Evolutionary conservation across 208 protist species (phyloP).

Genomic region (Acanthamoeba castellanii): DNA sequence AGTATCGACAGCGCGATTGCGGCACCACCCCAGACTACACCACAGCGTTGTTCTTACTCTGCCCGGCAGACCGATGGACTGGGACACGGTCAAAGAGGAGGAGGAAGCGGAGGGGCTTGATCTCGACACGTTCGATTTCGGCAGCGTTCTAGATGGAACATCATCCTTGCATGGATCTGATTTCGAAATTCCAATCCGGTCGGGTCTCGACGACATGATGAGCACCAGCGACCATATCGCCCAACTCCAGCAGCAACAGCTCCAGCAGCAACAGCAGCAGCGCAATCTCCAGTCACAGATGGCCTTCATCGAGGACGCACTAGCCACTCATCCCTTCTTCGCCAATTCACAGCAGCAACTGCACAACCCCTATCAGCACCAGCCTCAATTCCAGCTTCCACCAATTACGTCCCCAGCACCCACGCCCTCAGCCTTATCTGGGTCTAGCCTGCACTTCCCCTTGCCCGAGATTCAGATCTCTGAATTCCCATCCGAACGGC

Average conservation of each 20-base stretch:
- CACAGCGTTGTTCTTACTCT: background rate
- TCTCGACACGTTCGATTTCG: no score
- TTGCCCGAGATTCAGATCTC: conserved; percentile 57
- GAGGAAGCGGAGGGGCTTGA: background rate
- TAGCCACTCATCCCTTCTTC: conserved; percentile 1
- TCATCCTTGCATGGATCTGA: background rate
- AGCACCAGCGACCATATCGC: background rate
- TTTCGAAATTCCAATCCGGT: background rate
- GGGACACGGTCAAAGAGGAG: background rate
- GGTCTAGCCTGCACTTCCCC: background rate
- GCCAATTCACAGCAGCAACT: background rate
- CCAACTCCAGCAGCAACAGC: background rate
- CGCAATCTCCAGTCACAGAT: background rate
- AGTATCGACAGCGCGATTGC: no score
- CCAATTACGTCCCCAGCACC: background rate
- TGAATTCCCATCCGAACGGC: background rate
- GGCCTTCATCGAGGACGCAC: conserved; percentile 12
- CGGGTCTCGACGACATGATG: background rate
- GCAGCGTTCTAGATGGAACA: no score
- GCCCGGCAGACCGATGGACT: background rate
- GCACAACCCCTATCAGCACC: background rate
- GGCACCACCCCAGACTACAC: no score
- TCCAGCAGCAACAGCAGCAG: conserved; percentile 10
- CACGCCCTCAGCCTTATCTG: background rate
- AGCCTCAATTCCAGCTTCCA: background rate